phyloP scores from a whole-genome alignment of 2,329 filamentous ascomycete genomes.

The Escovopsis sp. region DNA sequence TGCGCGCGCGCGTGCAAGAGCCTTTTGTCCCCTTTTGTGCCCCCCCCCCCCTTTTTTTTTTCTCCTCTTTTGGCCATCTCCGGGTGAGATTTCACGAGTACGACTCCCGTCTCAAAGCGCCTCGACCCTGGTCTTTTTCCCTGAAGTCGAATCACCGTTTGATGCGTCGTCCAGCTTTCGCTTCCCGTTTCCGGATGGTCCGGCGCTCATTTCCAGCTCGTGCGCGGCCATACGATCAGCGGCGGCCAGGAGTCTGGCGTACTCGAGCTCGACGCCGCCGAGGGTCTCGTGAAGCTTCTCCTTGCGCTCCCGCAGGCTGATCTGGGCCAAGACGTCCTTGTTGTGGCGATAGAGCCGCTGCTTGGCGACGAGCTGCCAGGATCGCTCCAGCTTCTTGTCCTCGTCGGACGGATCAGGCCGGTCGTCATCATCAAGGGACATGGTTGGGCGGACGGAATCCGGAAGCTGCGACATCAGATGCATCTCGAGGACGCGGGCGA shows the following conservation, averaged over 20 bases:
- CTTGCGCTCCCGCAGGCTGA: slow-evolving; percentile 53
- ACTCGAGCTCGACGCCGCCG: slow-evolving; percentile 54
- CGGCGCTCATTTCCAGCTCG: slow-evolving; percentile 4
- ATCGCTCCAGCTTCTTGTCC: slow-evolving; percentile 47
- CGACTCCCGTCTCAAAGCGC: slow-evolving; percentile 10
- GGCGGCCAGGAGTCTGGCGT: slow-evolving; percentile 46
- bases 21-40: slow-evolving; percentile 1
- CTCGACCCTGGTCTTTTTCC: slow-evolving; percentile 33
- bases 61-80: no score
- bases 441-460: slow-evolving; percentile 37
- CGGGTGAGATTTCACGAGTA: background rate
- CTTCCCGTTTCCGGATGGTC: slow-evolving; percentile 24
- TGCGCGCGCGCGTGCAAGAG: no score
- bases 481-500: slow-evolving; percentile 61
- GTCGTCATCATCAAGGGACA: slow-evolving; percentile 24
- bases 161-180: slow-evolving; percentile 26
- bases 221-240: slow-evolving; percentile 25
- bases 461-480: slow-evolving; percentile 51
- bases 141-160: slow-evolving; percentile 11
- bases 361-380: slow-evolving; percentile 67
- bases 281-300: slow-evolving; percentile 59
- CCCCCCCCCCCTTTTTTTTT: background rate
- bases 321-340: slow-evolving; percentile 51
- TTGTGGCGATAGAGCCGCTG: slow-evolving; percentile 64
- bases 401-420: slow-evolving; percentile 31